Evolutionary conservation across 306 rosid genomes (phyloP), one percentile per base, ranked within the genome.

Genomic region (Lagenaria siceraria): DNA sequence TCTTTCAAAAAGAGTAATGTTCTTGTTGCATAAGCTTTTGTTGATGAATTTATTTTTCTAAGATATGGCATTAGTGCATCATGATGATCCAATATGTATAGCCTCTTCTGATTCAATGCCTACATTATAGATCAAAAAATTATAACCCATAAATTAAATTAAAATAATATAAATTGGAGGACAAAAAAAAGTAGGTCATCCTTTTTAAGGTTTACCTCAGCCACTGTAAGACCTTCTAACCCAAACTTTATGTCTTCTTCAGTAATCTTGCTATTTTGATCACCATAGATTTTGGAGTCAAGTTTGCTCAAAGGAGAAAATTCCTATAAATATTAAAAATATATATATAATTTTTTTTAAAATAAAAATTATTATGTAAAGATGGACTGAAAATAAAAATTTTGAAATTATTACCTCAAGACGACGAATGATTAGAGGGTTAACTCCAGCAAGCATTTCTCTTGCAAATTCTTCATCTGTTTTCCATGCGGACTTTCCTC

Each of bases 371-470:
- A 2, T 4, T 9, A 59, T 2, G 1, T 12, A 25, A 31, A 4
- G 10, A 29, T 48, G 74, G 12, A 46, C 5, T 4, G 15, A 17
- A 5, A 12, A 43, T 19, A 35, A 40, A 25, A 14, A 0, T 14
- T 14, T 1, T 8, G 12, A 31, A 55, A 33, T 2, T 4, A 55
- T 62, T 89, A 91, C 97, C 60, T 85, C 64, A 56, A 93, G 90
- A 75, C 88, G 78, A 21, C 78, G 43, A 64, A 94, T 94, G 63
- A 80, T 19, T 75, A 89, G 83, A 29, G 98, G 98, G 78, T 91
- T 83, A 19, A 90, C 81, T 75, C 98, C 98, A 1, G 98, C 98
- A 52, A 94, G 61, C 95, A 94, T 90, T 79, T 94, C 97, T 84
- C 97, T 90, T 9, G 95, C 85, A 81, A 94, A 92, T 77, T 92